phyloP scores from a whole-genome alignment of 2,329 filamentous ascomycete genomes.

The Sordariomycetes sp. region DNA sequence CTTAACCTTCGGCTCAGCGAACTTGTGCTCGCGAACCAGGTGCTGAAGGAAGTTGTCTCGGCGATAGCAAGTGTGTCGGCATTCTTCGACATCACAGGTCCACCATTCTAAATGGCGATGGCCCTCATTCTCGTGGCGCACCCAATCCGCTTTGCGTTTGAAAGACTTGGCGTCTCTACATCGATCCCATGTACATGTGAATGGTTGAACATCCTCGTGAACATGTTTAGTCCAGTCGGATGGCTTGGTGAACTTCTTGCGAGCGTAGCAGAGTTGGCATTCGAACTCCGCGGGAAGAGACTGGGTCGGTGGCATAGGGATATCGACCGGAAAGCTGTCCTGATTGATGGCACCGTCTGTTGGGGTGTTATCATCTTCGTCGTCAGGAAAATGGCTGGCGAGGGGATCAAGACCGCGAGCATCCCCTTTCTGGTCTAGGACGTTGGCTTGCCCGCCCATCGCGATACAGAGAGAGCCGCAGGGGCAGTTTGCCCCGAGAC shows the following conservation, averaged over 20 bases:
- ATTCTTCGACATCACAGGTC: conserved; percentile 75
- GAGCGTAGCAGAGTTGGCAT: conserved; percentile 77
- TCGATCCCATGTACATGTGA: conserved; percentile 80
- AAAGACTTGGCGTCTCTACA: conserved; percentile 85
- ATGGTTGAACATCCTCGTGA: conserved; percentile 86
- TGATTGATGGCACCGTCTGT: conserved; percentile 60
- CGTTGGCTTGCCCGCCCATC: conserved; percentile 54
- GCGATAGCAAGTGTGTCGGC: conserved; percentile 72
- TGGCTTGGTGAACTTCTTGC: conserved; percentile 80
- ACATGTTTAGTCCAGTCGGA: conserved; percentile 98
- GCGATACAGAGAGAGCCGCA: conserved; percentile 55
- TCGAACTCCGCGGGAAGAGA: conserved; percentile 81
- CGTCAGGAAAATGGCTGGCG: conserved; percentile 40
- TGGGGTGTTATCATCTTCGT: conserved; percentile 56
- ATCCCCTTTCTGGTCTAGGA: conserved; percentile 52
- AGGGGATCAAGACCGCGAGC: conserved; percentile 49
- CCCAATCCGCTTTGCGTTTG: conserved; percentile 94
- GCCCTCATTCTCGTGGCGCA: conserved; percentile 85
- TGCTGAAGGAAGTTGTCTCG: conserved; percentile 93
- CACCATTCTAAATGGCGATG: conserved; percentile 89
- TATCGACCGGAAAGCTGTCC: conserved; percentile 70
- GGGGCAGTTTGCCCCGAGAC: conserved; percentile 50
- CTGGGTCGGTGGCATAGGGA: conserved; percentile 71
- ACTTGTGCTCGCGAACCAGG: conserved; percentile 84
- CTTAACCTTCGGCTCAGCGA: conserved; percentile 72